A percentile compares a stretch with the other conserved stretches of the same genome.
Conservation (phyloP, 768 basidiomycete species). For the Psilocybe azurescens region DNA sequence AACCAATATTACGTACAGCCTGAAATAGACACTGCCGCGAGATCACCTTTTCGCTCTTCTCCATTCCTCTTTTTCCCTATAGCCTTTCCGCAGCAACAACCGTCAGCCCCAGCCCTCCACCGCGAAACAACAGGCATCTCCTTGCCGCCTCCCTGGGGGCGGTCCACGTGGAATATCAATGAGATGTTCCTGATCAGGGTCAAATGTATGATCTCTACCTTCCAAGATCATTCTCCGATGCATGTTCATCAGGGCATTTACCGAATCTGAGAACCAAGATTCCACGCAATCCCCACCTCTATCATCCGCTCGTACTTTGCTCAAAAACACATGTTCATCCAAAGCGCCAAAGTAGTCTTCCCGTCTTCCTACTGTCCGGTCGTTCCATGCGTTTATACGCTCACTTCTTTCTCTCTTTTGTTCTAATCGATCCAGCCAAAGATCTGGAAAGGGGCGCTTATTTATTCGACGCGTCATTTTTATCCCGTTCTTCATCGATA, state of each 20-base stretch:
- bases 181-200: slow-evolving; percentile 27
- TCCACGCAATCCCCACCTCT: slow-evolving; percentile 26
- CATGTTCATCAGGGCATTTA: slow-evolving; percentile 19
- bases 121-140: not conserved
- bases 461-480: slow-evolving; percentile 4
- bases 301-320: slow-evolving; percentile 1
- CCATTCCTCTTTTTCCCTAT: not conserved
- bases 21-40: slow-evolving; percentile 10
- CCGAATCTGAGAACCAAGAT: slow-evolving; percentile 15
- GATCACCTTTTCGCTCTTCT: not conserved
- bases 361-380: not conserved
- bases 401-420: not conserved
- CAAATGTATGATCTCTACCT: slow-evolving; percentile 15
- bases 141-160: slow-evolving; percentile 4
- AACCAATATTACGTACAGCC: slow-evolving; percentile 2
- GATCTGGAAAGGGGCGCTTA: slow-evolving; percentile 10
- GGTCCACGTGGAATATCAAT: not conserved
- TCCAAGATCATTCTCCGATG: slow-evolving; percentile 30
- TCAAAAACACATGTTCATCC: slow-evolving; percentile 8
- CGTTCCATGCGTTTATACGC: not conserved
- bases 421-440: not conserved
- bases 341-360: not conserved
- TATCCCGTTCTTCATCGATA: slow-evolving; percentile 24
- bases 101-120: not conserved
- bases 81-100: not conserved